phyloP scores from a whole-genome alignment of 371 early-diverging fungal species.

The Mucor sp. region DNA sequence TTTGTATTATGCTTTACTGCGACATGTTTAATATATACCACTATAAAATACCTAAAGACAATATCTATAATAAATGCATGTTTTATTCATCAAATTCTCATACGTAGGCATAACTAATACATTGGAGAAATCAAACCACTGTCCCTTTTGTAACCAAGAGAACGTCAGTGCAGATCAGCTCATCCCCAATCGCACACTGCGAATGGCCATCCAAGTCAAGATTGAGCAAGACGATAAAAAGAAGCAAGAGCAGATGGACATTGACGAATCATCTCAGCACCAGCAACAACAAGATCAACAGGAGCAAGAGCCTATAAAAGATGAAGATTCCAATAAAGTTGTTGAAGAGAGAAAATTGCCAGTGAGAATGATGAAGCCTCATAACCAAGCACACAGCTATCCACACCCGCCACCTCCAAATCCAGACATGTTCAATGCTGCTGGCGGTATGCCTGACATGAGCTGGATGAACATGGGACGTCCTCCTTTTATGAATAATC shows the following conservation, averaged over 20 bases:
- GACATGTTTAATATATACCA: neutral
- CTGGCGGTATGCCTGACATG: slow-evolving; percentile 33
- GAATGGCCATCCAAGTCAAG: slow-evolving; percentile 32
- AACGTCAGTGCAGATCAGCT: slow-evolving; percentile 27
- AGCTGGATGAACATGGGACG: slow-evolving; percentile 42
- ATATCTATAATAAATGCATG: neutral
- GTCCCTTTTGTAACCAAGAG: slow-evolving; percentile 43
- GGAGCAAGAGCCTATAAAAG: slow-evolving; percentile 3
- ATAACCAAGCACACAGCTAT: slow-evolving; percentile 17
- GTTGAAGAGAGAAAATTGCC: slow-evolving; percentile 24
- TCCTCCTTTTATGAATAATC: slow-evolving; percentile 40
- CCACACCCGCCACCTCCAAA: slow-evolving; percentile 17
- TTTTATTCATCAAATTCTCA: slow-evolving; percentile 10
- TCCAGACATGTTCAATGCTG: slow-evolving; percentile 25
- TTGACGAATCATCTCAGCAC: neutral
- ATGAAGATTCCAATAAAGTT: slow-evolving; percentile 14
- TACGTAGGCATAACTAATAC: slow-evolving; percentile 34
- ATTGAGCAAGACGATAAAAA: slow-evolving; percentile 30
- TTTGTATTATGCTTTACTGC: neutral
- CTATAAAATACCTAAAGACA: slow-evolving; percentile 8
- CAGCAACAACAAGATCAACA: slow-evolving; percentile 3
- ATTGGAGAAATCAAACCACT: slow-evolving; percentile 33
- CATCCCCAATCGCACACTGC: slow-evolving; percentile 41
- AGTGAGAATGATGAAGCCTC: slow-evolving; percentile 20
- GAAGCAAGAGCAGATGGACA: slow-evolving; percentile 13